phyloP scores from a whole-genome alignment of 2,329 filamentous ascomycete species.

The Ophioceras dolichostomum region DNA sequence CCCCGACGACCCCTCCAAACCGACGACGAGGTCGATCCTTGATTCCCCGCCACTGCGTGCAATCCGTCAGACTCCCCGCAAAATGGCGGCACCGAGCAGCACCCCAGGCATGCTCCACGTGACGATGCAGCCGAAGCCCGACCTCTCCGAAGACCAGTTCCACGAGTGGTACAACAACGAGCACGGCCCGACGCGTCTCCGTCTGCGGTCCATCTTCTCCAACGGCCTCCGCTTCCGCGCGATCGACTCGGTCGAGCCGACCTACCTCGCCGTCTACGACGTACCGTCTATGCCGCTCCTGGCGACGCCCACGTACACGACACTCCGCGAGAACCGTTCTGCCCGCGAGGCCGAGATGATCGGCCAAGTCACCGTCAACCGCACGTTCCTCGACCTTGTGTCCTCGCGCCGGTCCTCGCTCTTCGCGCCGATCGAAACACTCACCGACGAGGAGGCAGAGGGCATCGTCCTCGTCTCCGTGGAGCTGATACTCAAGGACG shows the following conservation, averaged over 20 bases:
- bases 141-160: constrained; percentile 56
- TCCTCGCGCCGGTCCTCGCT: constrained; percentile 39
- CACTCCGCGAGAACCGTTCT: constrained; percentile 46
- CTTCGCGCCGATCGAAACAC: constrained; percentile 48
- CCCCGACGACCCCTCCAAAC: no score
- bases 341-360: constrained; percentile 41
- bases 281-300: constrained; percentile 62
- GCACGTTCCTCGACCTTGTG: constrained; percentile 59
- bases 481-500: constrained; percentile 36
- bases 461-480: constrained; percentile 52
- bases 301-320: constrained; percentile 56
- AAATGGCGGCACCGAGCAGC: constrained; percentile 11
- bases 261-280: constrained; percentile 74
- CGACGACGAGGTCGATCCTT: no score
- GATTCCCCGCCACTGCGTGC: no score
- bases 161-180: constrained; percentile 95
- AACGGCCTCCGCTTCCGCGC: constrained; percentile 74
- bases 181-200: constrained; percentile 71
- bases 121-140: constrained; percentile 67
- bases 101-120: constrained; percentile 67
- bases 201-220: constrained; percentile 57
- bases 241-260: constrained; percentile 47
- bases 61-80: no score
- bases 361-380: constrained; percentile 48
- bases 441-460: constrained; percentile 44